These are phyloP conservation scores for Xanthoceras sorbifolium DNA, from an alignment of 345 rosid genomes.

Conservation along the genomic window DNA sequence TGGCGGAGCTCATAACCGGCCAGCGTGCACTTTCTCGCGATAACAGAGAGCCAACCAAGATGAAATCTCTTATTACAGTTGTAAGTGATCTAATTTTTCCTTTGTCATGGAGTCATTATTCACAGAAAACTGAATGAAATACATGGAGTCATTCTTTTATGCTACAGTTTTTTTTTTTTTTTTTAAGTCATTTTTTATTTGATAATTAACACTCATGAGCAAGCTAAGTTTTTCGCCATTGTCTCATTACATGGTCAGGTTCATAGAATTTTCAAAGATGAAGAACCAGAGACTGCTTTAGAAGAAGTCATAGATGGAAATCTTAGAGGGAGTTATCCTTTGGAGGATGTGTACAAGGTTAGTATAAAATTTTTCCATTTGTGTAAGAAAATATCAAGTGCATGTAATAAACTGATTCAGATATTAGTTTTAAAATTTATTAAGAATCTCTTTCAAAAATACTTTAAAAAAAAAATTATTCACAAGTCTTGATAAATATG, in stretches of 20 bases:
- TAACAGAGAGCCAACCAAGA: constrained; percentile 43
- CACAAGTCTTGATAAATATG: too few species aligned
- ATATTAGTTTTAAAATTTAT: too few species aligned
- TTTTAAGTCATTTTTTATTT: too few species aligned
- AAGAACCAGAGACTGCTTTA: constrained; percentile 45
- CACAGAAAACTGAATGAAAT: too few species aligned
- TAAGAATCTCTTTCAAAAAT: too few species aligned
- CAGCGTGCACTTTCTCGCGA: constrained; percentile 58
- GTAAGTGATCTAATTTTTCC: constrained; percentile 37
- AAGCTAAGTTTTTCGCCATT: background rate
- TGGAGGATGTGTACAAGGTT: constrained; percentile 55
- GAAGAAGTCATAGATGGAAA: constrained; percentile 45
- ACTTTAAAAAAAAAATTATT: too few species aligned
- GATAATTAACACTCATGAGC: too few species aligned
- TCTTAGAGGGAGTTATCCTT: constrained; percentile 48
- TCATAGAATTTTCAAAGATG: constrained; percentile 39
- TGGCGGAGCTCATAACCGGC: constrained; percentile 69
- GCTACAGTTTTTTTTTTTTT: too few species aligned
- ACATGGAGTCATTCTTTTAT: too few species aligned
- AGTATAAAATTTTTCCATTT: background rate
- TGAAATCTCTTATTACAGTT: constrained; percentile 49
- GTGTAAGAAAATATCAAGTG: too few species aligned
- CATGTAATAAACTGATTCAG: too few species aligned
- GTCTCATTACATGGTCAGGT: constrained; percentile 27
- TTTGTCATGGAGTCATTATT: too few species aligned